Evolutionary conservation across 345 rosid genomes (phyloP), one percentile per base, ranked within the genome.

Genomic region (Combretum micranthum): DNA sequence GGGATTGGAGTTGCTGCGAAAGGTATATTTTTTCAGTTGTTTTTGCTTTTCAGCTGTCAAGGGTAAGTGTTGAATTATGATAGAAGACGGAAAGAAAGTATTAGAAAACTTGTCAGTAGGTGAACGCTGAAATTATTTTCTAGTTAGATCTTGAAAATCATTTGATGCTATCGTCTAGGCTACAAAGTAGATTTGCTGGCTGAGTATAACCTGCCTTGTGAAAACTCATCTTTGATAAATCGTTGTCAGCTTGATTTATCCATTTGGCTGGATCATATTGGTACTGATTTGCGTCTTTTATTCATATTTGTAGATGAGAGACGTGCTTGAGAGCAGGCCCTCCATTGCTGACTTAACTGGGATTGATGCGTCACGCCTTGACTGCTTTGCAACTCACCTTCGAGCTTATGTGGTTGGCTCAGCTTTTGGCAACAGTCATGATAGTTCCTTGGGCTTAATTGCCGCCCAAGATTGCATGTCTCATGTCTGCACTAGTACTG

Each of bases 261-360:
- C 39, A 32, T 4, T 32, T 32, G 6, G 39, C 39, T 32, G 39
- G 9, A 32, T 32, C 21, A 51, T 12, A 15, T 6, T 19, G 54
- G 14, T 20, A 19, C 15, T 26, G 12, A 51, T 20, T 51, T 10
- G 9, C 25, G 12, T 51, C 15, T 13, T 7, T 20, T 51, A 2
- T 15, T 51, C 37, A 12, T 44, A 55, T 51, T 0, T 21, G 39
- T 68, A 94, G 99, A 85, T 90, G 95, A 84, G 69, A 69, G 97
- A 85, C 64, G 59, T 94, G 57, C 80, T 94, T 73, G 70, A 53
- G 73, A 83, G 83, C 67, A 87, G 87, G 67, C 99, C 99, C 15
- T 81, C 99, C 42, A 53, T 94, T 67, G 86, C 95, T 18, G 92
- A 87, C 54, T 68, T 94, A 72, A 94, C 95, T 55, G 97, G 99